A percentile compares a stretch with the other conserved stretches of the same genome.
phyloP scores from a whole-genome alignment of 2,329 filamentous ascomycete species.

The Exserohilum rostratum region DNA sequence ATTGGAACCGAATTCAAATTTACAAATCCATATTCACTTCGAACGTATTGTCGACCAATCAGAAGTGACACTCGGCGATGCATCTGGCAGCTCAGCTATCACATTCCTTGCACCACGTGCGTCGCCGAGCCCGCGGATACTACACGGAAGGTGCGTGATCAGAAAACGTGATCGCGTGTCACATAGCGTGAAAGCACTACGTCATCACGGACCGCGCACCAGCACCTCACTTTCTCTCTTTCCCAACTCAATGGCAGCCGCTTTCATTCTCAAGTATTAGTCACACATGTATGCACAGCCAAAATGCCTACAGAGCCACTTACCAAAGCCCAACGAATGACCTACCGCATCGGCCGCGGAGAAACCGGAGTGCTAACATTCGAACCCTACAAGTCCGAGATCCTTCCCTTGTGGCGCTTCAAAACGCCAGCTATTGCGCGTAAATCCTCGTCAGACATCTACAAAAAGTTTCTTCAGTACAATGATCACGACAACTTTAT shows the following conservation, averaged over 20 bases:
- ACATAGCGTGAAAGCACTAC: conserved; percentile 23
- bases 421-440: conserved; percentile 59
- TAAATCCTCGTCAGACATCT: conserved; percentile 57
- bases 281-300: background rate
- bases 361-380: conserved; percentile 67
- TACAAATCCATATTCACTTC: background rate
- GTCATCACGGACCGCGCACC: conserved; percentile 21
- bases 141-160: background rate
- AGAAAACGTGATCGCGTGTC: conserved; percentile 23
- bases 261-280: background rate
- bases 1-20: background rate
- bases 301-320: conserved; percentile 21
- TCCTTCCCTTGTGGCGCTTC: conserved; percentile 67
- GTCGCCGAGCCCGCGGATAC: background rate
- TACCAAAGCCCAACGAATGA: conserved; percentile 51
- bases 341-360: conserved; percentile 64
- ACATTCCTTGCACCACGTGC: background rate
- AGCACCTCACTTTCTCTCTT: background rate
- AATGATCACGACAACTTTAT: conserved; percentile 62
- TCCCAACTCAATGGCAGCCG: background rate
- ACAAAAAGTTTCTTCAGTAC: conserved; percentile 59
- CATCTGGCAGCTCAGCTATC: background rate
- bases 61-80: no score
- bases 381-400: conserved; percentile 66
- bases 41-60: background rate